Evolutionary conservation across 116 monocot genomes (phyloP), one percentile per base, ranked within the genome.

Genomic region (Posidonia oceanica): DNA sequence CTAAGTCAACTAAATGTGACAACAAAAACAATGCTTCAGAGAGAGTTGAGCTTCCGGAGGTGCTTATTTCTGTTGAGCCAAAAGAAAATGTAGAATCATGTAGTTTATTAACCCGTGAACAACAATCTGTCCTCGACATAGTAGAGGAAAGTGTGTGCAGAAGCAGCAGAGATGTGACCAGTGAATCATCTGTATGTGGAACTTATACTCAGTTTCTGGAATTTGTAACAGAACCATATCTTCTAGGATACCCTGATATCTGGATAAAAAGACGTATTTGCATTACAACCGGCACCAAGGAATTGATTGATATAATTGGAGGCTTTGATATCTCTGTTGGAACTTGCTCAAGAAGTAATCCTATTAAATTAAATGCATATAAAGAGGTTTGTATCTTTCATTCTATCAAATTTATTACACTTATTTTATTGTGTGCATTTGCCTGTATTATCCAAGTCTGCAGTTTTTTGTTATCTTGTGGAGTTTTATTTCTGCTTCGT

Each of bases 211-310:
- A 63, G 39, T 58, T 40, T 48, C 37, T 15, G 37, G 68, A 63
- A 68, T 54, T 69, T 5, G 60, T 52, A 67, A 18, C 67, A 66
- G 23, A 54, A 69, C 44, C 59, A 70, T 79, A 40, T 64, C 40
- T 40, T 70, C 59, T 62, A 62, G 79, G 62, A 70, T 79, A 53
- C 40, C 44, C 66, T 59, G 73, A 62, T 68, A 59, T 56, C 42
- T 83, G 77, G 76, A 73, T 52, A 18, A 80, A 72, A 39, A 70
- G 75, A 4, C 84, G 69, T 66, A 29, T 84, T 14, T 90, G 90
- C 68, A 64, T 86, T 59, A 90, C 90, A 13, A 86, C 82, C 53
- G 76, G 77, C 10, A 79, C 72, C 21, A 80, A 74, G 62, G 54
- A 75, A 71, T 61, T 84, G 39, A 80, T 61, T 65, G 68, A 86